Evolutionary conservation across 495 filamentous ascomycete genomes (phyloP), one percentile per base, ranked within the genome.

Genomic region (Lasiosphaeriaceae sp.): DNA sequence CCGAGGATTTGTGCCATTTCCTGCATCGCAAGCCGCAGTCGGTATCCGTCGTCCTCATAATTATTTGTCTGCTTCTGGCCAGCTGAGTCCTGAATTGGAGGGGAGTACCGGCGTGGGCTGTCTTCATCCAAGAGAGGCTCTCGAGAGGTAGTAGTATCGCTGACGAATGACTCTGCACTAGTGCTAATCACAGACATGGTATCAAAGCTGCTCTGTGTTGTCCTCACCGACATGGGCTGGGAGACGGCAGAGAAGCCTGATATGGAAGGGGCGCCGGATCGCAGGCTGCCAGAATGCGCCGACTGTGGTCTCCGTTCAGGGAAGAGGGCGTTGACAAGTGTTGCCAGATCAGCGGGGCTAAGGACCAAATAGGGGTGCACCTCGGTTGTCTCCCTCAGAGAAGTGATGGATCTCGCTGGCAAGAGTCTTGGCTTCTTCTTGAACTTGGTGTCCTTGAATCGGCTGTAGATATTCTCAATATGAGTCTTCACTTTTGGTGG

Each of bases 301-400:
- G 84, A 86, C 24, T 72, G 70, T 19, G 83, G 83, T 44, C 80
- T 75, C 37, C 77, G 73, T 58, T 85, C 80, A 0, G 89, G 89
- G 62, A 84, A 90, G 3, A 93, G 77, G 3, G 84, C 82, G 59
- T 88, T 88, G 50, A 88, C 80, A 43, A 91, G 68, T 16, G 86
- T 88, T 31, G 82, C 73, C 50, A 92, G 69, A 67, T 92, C 89
- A 39, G 87, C 80, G n/a, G 88, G 84, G 51, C 83, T 88, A 31
- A 92, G 62, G 43, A 90, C 83, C 63, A 92, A 71, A 63, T 87
- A 90, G 44, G 86, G 85, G 55, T 86, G 86, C 7, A 88, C 85
- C 66, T 89, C 85, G 16, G 77, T 74, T 12, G 86, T 89, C 68
- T 89, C 86, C 53, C 83, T 73, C 7, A 87, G 75, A 14, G 86